Conservation (phyloP, 108 stramenopile species). For the Cyclotella sp. region DNA sequence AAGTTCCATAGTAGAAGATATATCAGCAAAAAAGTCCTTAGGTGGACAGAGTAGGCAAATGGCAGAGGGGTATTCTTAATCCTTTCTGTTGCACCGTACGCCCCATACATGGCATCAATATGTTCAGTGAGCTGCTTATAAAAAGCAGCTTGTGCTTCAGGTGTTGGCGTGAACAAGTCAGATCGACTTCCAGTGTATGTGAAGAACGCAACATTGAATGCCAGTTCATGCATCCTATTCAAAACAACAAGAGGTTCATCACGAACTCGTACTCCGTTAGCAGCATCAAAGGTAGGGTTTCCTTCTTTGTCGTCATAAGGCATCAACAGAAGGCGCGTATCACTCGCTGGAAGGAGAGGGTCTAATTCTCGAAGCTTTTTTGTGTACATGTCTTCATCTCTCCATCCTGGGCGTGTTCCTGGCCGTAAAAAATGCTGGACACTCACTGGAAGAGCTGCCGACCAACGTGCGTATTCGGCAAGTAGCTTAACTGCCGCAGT, state of each 20-base stretch:
- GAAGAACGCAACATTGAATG: conserved; percentile 41
- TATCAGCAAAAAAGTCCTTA: conserved; percentile 71
- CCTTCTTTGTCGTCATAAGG: conserved; percentile 38
- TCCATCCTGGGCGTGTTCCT: conserved; percentile 32
- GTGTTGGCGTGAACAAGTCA: conserved; percentile 10
- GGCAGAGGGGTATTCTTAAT: conserved; percentile 79
- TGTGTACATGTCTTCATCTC: conserved; percentile 5
- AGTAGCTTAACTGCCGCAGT: conserved; percentile 23
- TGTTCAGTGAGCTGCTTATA: conserved; percentile 52
- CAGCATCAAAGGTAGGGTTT: conserved; percentile 21
- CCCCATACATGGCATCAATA: conserved; percentile 44
- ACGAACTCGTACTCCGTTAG: conserved; percentile 28
- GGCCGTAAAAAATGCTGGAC: conserved; percentile 49
- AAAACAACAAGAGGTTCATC: conserved; percentile 52
- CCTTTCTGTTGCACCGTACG: conserved; percentile 76
- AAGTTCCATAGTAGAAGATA: conserved; percentile 61
- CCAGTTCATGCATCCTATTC: conserved; percentile 48
- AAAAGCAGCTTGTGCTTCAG: conserved; percentile 28
- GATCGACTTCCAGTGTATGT: background rate
- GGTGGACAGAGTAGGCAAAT: conserved; percentile 70
- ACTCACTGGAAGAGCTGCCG: conserved; percentile 38
- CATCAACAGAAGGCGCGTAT: conserved; percentile 30
- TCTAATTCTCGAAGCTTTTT: conserved; percentile 42
- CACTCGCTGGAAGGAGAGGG: conserved; percentile 39
- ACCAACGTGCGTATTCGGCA: conserved; percentile 48